Base-by-base conservation (phyloP, 1,284 basidiomycete genomes). In the Ganoderma lingzhi region DNA sequence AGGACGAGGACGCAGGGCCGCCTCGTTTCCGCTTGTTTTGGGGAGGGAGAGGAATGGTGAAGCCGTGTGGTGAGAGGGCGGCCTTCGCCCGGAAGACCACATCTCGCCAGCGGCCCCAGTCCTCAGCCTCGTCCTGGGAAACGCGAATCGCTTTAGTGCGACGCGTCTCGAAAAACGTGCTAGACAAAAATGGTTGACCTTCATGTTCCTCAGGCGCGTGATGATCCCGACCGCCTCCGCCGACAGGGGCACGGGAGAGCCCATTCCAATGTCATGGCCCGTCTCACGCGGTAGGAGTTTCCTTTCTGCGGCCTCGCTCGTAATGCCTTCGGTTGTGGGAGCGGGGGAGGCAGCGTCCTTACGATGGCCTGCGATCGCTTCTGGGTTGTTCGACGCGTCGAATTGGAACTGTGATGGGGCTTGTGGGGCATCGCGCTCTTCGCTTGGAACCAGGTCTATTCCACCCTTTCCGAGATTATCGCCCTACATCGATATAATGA, bases 21-120 rank as follows among this genome's bases (percentile, higher is more conserved):
- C 90, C 88, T 72, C 88, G 81, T 76, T 84, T 85, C 58, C 89
- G 84, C 74, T 80, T 81, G 75, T 90, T 90, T 63, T 85, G 84
- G 17, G 88, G 88, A 0, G 90, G 89, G 2, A 86, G 83, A 0
- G 87, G 85, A 62, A 85, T 82, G 62, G 84, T 77, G 66, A 84
- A 78, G 61, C 82, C 79, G 61, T 82, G 82, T 0, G 91, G 90
- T 6, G 82, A 80, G 65, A 92, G 79, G 53, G 82, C 81, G 10
- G 88, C 88, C 80, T 92, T 94, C 9, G 90, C 90, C 1, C 88
- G 86, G 80, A 93, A 95, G 9, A 95, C 87, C 51, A 95, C 90
- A 77, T 96, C 95, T 30, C 93, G 86, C 93, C 93, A 95, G 63
- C 95, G 87, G 66, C 94, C 90, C 94, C 94, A 97, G 75, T 97